Evolutionary conservation across 2,329 filamentous ascomycete genomes (phyloP), one percentile per base, ranked within the genome.

Genomic region (Huntiella decipiens): DNA sequence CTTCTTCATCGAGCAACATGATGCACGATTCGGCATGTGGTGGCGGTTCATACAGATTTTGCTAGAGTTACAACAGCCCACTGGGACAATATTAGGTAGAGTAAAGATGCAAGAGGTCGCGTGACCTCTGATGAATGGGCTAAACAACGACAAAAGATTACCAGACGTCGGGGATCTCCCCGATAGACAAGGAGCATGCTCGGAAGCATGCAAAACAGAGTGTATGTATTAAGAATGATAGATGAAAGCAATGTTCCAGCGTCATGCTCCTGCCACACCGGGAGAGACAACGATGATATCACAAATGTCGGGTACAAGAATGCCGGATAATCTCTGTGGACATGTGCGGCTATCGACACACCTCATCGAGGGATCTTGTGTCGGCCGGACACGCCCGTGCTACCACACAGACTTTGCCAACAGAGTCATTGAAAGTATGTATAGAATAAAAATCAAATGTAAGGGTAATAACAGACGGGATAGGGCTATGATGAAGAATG

Each of bases 151-250:
- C 22, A 10, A 28, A 7, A 28, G 22, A 28, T 28, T 10, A 28
- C 8, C 22, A 28, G 22, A 10, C 22, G 22, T 28, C 22, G 22
- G 22, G 22, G 5, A 28, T 28, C 22, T 28, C 22, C 22, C 22
- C 22, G 22, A 28, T 28, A 38, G 11, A 46, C 28, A 13, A 35
- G 22, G 37, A 46, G 28, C 11, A 15, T 16, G 35, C 35, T 38
- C 16, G 43, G 22, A 32, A 38, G 28, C 15, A 45, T 38, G 28
- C 34, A 39, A 39, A 17, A 15, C 38, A 45, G 28, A 33, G 10
- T 38, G 16, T 22, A 19, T 38, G 43, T 38, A 45, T 45, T 45
- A 45, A 45, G 32, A 36, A 45, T 39, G 17, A 39, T 38, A 33
- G 39, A 37, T 19, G 42, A 22, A 36, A 36, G 39, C 19, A 28